Evolutionary conservation across 768 basidiomycete genomes (phyloP).

Genomic region (Scleroderma bovista): DNA sequence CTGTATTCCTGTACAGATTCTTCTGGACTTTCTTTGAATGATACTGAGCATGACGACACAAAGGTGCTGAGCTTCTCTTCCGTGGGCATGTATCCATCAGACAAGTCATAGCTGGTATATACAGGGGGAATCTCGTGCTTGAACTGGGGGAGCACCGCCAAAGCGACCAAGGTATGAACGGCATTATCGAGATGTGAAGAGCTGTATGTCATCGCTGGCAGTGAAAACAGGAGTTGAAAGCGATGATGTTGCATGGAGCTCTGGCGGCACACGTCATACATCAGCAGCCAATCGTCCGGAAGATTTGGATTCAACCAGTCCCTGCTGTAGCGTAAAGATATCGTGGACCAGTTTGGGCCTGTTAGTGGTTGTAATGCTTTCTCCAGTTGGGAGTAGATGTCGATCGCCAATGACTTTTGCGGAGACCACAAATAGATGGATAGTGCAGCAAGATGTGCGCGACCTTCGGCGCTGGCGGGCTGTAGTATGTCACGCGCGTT

Average conservation of each 20-base stretch:
- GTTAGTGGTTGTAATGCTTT: background rate
- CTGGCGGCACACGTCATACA: constrained; percentile 15
- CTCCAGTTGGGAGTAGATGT: background rate
- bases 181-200: constrained; percentile 9
- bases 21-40: constrained; percentile 15
- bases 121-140: background rate
- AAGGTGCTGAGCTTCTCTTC: background rate
- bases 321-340: background rate
- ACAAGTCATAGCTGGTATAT: constrained; percentile 6
- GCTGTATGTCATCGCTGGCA: constrained; percentile 21
- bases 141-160: constrained; percentile 11
- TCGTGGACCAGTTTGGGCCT: background rate
- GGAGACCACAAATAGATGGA: background rate
- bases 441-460: background rate
- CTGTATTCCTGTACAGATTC: background rate
- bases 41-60: background rate
- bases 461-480: background rate
- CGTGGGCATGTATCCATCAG: constrained; percentile 6
- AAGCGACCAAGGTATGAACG: constrained; percentile 23
- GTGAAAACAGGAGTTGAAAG: constrained; percentile 18
- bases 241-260: constrained; percentile 1
- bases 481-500: background rate
- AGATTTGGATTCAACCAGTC: constrained; percentile 17
- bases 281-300: constrained; percentile 13
- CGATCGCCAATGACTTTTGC: background rate